Evolutionary conservation across 2,329 filamentous ascomycete species (phyloP).

Genomic region (Spiromastix sp.): DNA sequence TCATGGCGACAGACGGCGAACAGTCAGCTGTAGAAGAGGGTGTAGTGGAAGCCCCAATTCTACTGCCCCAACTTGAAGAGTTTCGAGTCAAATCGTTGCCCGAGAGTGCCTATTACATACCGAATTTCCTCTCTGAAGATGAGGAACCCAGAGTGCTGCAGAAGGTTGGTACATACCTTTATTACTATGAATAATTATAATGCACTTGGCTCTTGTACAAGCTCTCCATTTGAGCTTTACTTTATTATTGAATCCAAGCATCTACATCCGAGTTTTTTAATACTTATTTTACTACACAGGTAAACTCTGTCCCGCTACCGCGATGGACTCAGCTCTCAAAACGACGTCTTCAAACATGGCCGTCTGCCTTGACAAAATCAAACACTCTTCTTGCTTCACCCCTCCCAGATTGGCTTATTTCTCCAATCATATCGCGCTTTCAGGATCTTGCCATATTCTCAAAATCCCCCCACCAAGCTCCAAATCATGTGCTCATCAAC

Average conservation of each 20-base stretch:
- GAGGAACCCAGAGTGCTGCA: constrained; percentile 63
- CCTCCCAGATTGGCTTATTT: constrained; percentile 64
- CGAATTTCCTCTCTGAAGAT: constrained; percentile 66
- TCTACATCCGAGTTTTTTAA: too few species aligned
- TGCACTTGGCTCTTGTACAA: too few species aligned
- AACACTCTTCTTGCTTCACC: constrained; percentile 63
- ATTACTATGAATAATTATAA: too few species aligned
- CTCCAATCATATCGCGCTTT: constrained; percentile 54
- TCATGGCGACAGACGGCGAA: too few species aligned
- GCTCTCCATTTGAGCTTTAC: too few species aligned
- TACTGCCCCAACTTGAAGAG: constrained; percentile 16
- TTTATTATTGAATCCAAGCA: too few species aligned
- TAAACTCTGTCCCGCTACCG: constrained; percentile 55
- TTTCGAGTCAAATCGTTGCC: constrained; percentile 24
- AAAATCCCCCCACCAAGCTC: constrained; percentile 59
- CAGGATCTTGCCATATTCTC: constrained; percentile 41
- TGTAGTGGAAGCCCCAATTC: constrained; percentile 8
- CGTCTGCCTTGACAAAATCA: constrained; percentile 64
- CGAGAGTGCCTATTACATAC: constrained; percentile 64
- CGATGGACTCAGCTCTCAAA: constrained; percentile 83
- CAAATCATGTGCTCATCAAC: constrained; percentile 91
- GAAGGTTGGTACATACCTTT: constrained; percentile 59
- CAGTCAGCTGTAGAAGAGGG: too few species aligned
- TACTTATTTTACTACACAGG: constrained; percentile 25
- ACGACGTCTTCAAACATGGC: constrained; percentile 83